Percentiles rank a stretch among this genome's conserved stretches.
phyloP scores from a whole-genome alignment of 352 stramenopile species.

The Blastocystis sp. region DNA sequence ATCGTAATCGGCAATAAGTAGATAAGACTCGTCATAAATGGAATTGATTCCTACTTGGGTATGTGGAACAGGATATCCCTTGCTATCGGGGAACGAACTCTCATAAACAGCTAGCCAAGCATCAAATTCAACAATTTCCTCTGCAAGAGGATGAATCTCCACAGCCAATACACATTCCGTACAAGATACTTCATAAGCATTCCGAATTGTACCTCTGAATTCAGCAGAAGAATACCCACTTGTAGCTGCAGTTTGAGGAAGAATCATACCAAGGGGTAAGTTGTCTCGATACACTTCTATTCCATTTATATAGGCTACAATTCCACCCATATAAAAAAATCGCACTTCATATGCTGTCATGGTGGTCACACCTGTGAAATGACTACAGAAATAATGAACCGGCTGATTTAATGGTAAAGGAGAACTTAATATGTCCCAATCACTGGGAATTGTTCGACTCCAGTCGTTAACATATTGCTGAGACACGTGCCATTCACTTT shows the following conservation, averaged over 20 bases:
- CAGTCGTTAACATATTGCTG: no score
- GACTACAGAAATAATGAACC: not conserved
- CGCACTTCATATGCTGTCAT: not conserved
- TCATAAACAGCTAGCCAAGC: no score
- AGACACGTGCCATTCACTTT: no score
- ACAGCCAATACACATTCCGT: not conserved
- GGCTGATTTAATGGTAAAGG: not conserved
- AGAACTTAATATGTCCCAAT: not conserved
- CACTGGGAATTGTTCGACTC: no score
- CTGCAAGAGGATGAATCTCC: constrained; percentile 4
- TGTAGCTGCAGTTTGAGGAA: not conserved
- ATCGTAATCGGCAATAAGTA: no score
- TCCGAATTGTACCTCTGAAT: not conserved
- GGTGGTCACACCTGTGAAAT: not conserved
- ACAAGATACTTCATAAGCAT: not conserved
- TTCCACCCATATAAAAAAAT: not conserved
- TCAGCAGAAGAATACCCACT: not conserved
- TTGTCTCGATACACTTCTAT: not conserved
- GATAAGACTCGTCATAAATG: no score
- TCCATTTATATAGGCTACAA: constrained; percentile 14
- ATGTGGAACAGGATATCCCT: no score
- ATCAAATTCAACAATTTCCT: no score
- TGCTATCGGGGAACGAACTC: no score
- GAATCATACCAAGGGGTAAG: not conserved
- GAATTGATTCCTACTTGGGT: no score